These are phyloP conservation scores for Diplodia corticola DNA, from an alignment of 2,329 filamentous ascomycete genomes.

Conservation along the genomic window DNA sequence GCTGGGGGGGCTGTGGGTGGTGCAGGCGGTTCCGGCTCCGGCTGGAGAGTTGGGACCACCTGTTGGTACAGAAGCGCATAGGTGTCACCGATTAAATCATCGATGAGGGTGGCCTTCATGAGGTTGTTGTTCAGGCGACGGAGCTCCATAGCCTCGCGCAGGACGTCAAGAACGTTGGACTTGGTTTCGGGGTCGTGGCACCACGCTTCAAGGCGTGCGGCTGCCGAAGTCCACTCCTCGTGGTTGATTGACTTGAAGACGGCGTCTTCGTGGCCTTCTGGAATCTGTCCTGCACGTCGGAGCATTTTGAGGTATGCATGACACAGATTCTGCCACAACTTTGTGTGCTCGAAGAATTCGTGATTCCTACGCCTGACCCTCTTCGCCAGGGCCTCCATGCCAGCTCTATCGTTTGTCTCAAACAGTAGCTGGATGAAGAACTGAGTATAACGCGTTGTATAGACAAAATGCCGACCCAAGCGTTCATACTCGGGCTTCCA, in stretches of 20 bases:
- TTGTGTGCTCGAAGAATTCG: constrained; percentile 66
- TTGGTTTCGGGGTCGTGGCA: constrained; percentile 52
- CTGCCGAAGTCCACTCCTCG: constrained; percentile 64
- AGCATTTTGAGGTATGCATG: constrained; percentile 60
- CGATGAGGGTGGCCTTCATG: constrained; percentile 82
- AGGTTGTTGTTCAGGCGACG: constrained; percentile 82
- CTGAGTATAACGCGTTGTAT: constrained; percentile 80
- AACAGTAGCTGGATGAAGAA: constrained; percentile 77
- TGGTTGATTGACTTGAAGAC: constrained; percentile 64
- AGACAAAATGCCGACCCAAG: constrained; percentile 85
- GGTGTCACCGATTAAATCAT: constrained; percentile 90
- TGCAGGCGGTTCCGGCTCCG: constrained; percentile 42
- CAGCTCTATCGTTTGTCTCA: constrained; percentile 71
- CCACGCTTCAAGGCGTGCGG: constrained; percentile 61
- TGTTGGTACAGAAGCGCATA: constrained; percentile 76
- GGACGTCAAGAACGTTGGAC: constrained; percentile 58
- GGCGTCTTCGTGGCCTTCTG: constrained; percentile 62
- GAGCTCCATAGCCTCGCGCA: constrained; percentile 67
- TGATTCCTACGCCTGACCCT: constrained; percentile 79
- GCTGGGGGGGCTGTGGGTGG: constrained; percentile 24
- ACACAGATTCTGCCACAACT: constrained; percentile 64
- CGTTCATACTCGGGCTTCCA: constrained; percentile 91
- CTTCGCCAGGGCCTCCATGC: constrained; percentile 75
- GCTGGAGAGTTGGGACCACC: constrained; percentile 61
- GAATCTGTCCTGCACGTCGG: constrained; percentile 57